Evolutionary conservation across 2,329 filamentous ascomycete species (phyloP), one percentile per base, ranked within the genome.

Genomic region (Lasiodiplodia citricola): DNA sequence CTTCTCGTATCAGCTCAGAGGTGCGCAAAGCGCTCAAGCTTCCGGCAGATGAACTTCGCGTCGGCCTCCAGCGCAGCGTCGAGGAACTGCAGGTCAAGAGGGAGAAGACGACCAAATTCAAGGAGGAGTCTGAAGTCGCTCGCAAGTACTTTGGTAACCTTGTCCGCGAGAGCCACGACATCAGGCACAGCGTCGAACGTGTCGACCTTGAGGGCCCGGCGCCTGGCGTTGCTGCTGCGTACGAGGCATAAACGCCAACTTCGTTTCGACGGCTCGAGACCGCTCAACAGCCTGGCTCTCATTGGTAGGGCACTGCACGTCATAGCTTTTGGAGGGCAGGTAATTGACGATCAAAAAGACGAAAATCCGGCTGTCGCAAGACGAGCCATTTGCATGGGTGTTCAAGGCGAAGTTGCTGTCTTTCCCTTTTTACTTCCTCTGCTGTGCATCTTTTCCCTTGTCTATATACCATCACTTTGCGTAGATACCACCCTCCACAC

Each of bases 81-180:
- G 94, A 98, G 81, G 90, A 96, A 74, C 88, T 98, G 13, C 80
- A 83, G 67, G 90, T 88, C 70, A 91, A 92, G 77, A 91, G 92
- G 73, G 92, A 96, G 73, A 92, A 97, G 77, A 96, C 93, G 10
- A 85, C 88, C 76, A 96, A 96, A 83, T 87, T 93, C 70, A 90
- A 90, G 79, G 85, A 84, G 41, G 95, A 98, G 81, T 96, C 93
- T 76, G 91, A 96, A 77, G 90, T 93, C 38, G 96, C 96, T 7
- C 85, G 88, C 72, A 96, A 95, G 80, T 98, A 97, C 83, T 99
- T 99, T 79, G 84, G 88, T 65, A 96, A 96, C 75, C 86, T 99
- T 21, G 89, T 96, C 65, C 87, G 91, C 70, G 86, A 90, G 73
- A 84, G 82, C 70, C 80, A 79, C 28, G 83, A 86, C 67, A 80